phyloP scores from a whole-genome alignment of 768 basidiomycete genomes.

The Psilocybe sp. region DNA sequence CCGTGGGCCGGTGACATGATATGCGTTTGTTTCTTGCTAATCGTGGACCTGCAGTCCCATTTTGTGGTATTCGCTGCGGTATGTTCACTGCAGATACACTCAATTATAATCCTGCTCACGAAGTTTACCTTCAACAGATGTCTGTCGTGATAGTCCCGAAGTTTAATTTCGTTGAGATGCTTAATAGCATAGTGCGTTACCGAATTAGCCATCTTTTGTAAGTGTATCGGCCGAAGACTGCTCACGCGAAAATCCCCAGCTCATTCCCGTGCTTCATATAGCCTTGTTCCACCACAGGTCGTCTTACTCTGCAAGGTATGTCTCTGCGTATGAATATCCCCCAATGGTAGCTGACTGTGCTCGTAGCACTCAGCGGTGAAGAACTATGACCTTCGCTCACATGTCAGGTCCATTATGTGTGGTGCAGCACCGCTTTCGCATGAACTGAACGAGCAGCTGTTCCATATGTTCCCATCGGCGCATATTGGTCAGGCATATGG shows the following conservation, averaged over 20 bases:
- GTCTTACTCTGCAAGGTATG: conserved; percentile 55
- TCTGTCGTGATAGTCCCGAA: conserved; percentile 58
- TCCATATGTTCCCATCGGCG: conserved; percentile 47
- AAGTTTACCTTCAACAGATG: conserved; percentile 27
- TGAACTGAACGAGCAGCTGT: conserved; percentile 49
- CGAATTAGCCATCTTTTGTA: conserved; percentile 54
- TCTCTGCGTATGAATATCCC: neutral
- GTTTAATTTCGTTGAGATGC: conserved; percentile 61
- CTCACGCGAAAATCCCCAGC: neutral
- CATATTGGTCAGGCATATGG: conserved; percentile 61
- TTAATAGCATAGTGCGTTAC: conserved; percentile 58
- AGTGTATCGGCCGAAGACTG: conserved; percentile 7
- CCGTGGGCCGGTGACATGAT: neutral
- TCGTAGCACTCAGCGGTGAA: conserved; percentile 49
- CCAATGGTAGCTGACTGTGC: neutral
- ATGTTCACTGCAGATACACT: conserved; percentile 14
- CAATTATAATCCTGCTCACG: neutral
- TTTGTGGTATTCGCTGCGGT: conserved; percentile 54
- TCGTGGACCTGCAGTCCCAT: conserved; percentile 41
- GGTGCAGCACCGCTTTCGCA: conserved; percentile 60
- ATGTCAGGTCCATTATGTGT: conserved; percentile 46
- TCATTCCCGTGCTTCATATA: conserved; percentile 14
- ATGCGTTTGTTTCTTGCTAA: neutral
- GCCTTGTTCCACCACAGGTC: conserved; percentile 56
- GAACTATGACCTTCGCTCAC: conserved; percentile 42